Base-by-base conservation (phyloP, 1,139 yeast genomes). In the Insectozyma bohioensis region DNA sequence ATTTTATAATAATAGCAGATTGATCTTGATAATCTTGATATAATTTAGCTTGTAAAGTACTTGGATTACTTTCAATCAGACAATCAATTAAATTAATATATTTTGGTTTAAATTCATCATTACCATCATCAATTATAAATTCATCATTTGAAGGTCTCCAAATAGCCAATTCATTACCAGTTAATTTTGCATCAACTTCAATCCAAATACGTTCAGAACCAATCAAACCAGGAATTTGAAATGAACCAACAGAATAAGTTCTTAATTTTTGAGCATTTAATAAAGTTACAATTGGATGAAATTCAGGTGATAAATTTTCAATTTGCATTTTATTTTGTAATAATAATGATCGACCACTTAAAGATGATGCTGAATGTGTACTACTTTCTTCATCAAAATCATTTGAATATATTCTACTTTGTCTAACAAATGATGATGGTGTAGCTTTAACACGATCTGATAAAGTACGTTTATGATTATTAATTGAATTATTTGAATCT, bases 81-180 rank as follows among this genome's bases (percentile, higher is more conserved):
- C 72, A 62, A 47, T 76, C 82, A 27, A 67, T 62, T 35, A 75
- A 56, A 47, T 75, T 75, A 47, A 72, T 63, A 44, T 73, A 72
- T 27, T 67, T 63, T 4, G 78, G 75, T 30, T 59, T 58, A 39
- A 56, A 56, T 28, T 67, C 71, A 36, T 62, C 65, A 40, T 53
- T 42, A 4, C 52, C 56, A 32, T 41, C 38, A 12, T 51, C 61
- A 7, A 44, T 45, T 6, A 29, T 25, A 23, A 36, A 52, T 10
- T 52, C 58, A 6, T 46, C 54, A 11, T 47, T 46, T 7, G 61
- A 54, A 22, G 66, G 56, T 33, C 66, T 55, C 75, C 77, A 72
- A 29, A 74, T 61, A 3, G 73, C 63, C 43, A 76, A 61, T 47
- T 76, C 81, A 26, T 63, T 66, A 20, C 82, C 82, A 10, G 71